Conservation (phyloP, 129 eudicot genomes). For the Pittosporum tobira region DNA sequence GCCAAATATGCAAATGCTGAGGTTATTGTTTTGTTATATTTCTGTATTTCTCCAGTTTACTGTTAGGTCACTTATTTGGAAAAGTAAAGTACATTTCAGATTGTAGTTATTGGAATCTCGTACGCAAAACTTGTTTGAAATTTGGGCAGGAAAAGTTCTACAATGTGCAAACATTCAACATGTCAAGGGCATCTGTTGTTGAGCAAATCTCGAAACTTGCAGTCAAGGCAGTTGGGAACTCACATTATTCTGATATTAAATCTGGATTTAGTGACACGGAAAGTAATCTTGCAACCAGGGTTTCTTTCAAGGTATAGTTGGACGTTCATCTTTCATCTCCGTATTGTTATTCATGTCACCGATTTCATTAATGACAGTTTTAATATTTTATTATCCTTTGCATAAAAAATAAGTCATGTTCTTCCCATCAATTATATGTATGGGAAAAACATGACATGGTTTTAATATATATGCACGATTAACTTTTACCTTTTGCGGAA, state of each 20-base stretch:
- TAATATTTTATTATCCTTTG: too few relatives aligned
- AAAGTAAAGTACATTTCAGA: not conserved
- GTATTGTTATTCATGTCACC: too few relatives aligned
- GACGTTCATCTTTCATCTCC: not conserved
- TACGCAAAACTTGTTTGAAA: not conserved
- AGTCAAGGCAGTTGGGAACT: constrained; percentile 32
- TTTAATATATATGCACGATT: too few relatives aligned
- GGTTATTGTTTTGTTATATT: not conserved
- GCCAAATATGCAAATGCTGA: not conserved
- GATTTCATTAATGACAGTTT: too few relatives aligned
- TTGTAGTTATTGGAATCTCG: not conserved
- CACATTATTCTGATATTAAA: constrained; percentile 35
- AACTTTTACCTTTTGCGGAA: too few relatives aligned
- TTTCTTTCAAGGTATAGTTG: constrained; percentile 66
- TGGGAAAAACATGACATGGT: too few relatives aligned
- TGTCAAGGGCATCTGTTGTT: constrained; percentile 36
- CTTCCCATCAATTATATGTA: too few relatives aligned
- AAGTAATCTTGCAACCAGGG: constrained; percentile 58
- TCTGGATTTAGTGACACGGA: constrained; percentile 46
- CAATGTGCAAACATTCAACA: constrained; percentile 45
- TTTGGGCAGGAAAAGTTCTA: constrained; percentile 54
- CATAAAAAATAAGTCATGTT: too few relatives aligned
- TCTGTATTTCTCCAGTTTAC: too few relatives aligned
- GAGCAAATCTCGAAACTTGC: constrained; percentile 36
- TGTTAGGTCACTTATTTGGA: too few relatives aligned